A percentile compares a stretch with the other conserved stretches of the same genome.
Evolutionary conservation across 2,329 filamentous ascomycete genomes (phyloP).

Genomic region (Phaeosphaeria sp.): DNA sequence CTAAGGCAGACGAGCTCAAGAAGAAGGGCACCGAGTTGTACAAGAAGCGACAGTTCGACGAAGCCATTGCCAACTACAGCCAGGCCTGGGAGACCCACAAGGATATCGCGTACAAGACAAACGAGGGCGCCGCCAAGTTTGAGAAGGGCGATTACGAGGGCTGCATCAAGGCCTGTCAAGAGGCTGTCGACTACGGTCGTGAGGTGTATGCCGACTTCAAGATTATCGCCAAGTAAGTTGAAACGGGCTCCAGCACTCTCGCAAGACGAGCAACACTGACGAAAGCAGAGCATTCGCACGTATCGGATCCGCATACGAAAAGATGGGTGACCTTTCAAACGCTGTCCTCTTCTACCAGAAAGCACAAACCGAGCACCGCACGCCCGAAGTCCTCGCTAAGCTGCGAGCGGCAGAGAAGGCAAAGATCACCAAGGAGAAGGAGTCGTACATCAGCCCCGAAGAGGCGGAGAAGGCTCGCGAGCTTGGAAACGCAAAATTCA

Average conservation of each 20-base stretch:
- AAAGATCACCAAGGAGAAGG: slow-evolving; percentile 75
- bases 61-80: slow-evolving; percentile 90
- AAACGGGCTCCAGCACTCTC: background rate
- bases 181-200: slow-evolving; percentile 89
- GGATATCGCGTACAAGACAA: slow-evolving; percentile 98
- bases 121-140: slow-evolving; percentile 90
- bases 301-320: slow-evolving; percentile 94
- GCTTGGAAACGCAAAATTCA: slow-evolving; percentile 95
- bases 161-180: slow-evolving; percentile 83
- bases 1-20: slow-evolving; percentile 93
- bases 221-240: slow-evolving; percentile 82
- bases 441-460: slow-evolving; percentile 84
- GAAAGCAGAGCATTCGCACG: slow-evolving; percentile 77
- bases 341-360: slow-evolving; percentile 92
- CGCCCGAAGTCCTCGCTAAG: slow-evolving; percentile 90
- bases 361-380: slow-evolving; percentile 95
- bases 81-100: slow-evolving; percentile 95
- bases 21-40: slow-evolving; percentile 91
- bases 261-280: slow-evolving; percentile 12
- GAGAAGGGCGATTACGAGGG: slow-evolving; percentile 95
- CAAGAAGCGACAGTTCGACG: slow-evolving; percentile 97
- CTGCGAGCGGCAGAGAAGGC: slow-evolving; percentile 88
- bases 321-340: slow-evolving; percentile 76
- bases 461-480: slow-evolving; percentile 96
- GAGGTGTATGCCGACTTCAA: slow-evolving; percentile 95